These are phyloP conservation scores for Russula sp. DNA, from an alignment of 768 basidiomycete species.

Conservation along the genomic window DNA sequence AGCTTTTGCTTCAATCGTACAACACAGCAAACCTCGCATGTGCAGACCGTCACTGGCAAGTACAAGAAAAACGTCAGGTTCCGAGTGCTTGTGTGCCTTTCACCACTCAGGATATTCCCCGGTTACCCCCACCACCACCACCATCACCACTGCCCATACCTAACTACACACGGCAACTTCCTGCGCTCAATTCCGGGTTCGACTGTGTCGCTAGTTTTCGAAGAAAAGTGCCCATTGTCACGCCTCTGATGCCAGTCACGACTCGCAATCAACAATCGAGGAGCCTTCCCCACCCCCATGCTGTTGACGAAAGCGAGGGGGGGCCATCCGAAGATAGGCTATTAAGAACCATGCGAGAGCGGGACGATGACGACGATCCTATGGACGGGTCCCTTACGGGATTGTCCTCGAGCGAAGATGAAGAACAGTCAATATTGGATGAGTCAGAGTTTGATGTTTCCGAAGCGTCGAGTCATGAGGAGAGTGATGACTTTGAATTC, in stretches of 20 bases:
- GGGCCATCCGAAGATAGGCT: not conserved
- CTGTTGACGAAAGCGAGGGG: not conserved
- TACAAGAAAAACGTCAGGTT: no score
- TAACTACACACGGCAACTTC: not conserved
- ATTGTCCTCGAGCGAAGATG: constrained; percentile 3
- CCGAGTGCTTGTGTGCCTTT: not conserved
- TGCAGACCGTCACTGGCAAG: no score
- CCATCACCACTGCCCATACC: not conserved
- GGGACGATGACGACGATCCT: constrained; percentile 1
- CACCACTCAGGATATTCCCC: not conserved
- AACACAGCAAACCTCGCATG: not conserved
- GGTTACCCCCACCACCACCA: no score
- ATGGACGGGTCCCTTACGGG: constrained; percentile 1
- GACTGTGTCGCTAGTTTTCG: not conserved
- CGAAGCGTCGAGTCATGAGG: not conserved
- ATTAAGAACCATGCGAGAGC: not conserved
- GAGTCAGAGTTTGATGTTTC: not conserved
- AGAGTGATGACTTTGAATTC: not conserved
- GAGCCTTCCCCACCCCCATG: not conserved
- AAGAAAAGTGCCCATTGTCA: not conserved
- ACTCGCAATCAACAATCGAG: constrained; percentile 12
- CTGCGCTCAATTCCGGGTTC: not conserved
- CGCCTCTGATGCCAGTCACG: constrained; percentile 5
- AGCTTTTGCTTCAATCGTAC: not conserved
- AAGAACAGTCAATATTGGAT: not conserved